Base-by-base conservation (phyloP, 139 green algal genomes). In the Pseudopediastrum boryanum region DNA sequence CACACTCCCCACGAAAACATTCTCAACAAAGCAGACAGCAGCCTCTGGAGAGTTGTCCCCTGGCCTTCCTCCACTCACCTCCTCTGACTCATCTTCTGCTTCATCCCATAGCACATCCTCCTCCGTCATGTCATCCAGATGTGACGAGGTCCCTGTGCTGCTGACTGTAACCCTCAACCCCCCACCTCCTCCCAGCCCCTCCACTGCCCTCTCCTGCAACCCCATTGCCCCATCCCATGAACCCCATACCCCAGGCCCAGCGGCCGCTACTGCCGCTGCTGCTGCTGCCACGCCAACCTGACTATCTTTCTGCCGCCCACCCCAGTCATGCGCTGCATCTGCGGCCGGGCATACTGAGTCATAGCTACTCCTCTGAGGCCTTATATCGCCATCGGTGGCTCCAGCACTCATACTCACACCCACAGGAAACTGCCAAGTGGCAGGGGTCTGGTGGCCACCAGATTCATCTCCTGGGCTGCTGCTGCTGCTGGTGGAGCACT, bases 91-190 rank as follows among this genome's bases (percentile, higher is more conserved):
- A 62, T 51, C n/a, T n/a, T n/a, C n/a, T n/a, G n/a, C n/a, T n/a
- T n/a, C 70, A 12, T 77, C 70, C 52, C 65, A 78, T 29, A 78
- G 25, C 27, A 78, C 71, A 31, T 78, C 71, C 42, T 78, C 71
- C 29, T 78, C 71, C 56, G 54, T 78, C 44, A 78, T 66, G 41
- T 78, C 71, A 54, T 78, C 71, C 38, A 70, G 12, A n/a, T n/a
- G n/a, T 31, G 71, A 78, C n/a, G n/a, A 10, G 59, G 38, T 5
- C 27, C 25, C 46, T 12, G 46, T 16, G 46, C 46, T 56, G 46
- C 46, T 56, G 46, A 56, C 46, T 12, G n/a, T n/a, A n/a, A n/a
- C n/a, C n/a, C n/a, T n/a, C n/a, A n/a, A n/a, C n/a, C n/a, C n/a
- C n/a, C n/a, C n/a, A n/a, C n/a, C n/a, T n/a, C n/a, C n/a, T n/a